Base-by-base conservation (phyloP, 108 stramenopile species). In the Pseudonitzschia delicatissima region DNA sequence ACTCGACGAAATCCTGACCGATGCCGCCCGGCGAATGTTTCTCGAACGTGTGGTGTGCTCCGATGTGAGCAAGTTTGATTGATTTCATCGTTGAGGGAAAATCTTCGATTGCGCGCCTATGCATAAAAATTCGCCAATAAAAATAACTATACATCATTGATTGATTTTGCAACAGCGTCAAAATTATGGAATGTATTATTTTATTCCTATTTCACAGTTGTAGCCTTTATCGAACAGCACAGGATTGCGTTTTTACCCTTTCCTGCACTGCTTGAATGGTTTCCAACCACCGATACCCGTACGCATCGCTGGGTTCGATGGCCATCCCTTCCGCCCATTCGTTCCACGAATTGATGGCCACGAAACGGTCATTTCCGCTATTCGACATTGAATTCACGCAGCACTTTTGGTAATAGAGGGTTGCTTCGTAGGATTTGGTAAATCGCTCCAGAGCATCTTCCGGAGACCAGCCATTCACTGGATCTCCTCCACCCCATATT, bases 251-350 rank as follows among this genome's bases (percentile, higher is more conserved):
- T 39, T 29, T 33, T 21, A 71, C 27, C 36, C 57, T 27, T 12
- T 53, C 57, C 5, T 83, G 72, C 21, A 62, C 73, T 12, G 57
- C 68, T 42, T 47, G 62, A 12, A 84, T 73, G 4, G 64, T 45
- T 63, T 84, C 81, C 58, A 87, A 65, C 49, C 81, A 84, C 11
- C 60, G 37, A 8, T 62, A 36, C 6, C 83, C 87, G 61, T 72
- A 87, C 0, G 74, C 71, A 68, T 80, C 73, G 50, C 74, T 77
- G 29, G 87, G 83, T 64, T 87, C 87, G 51, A 87, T 11, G 12
- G 77, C 74, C 87, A 87, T 87, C 59, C 83, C 87, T 71, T 87
- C 87, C 17, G 72, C 87, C 87, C 87, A 87, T 18, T 87, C 85
- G 73, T 87, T 87, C 85, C 59, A 66, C 3, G 86, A 77, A 72